Evolutionary conservation across 371 early-diverging fungal genomes (phyloP), one percentile per base, ranked within the genome.

Genomic region (Apophysomyces trapeziformis): DNA sequence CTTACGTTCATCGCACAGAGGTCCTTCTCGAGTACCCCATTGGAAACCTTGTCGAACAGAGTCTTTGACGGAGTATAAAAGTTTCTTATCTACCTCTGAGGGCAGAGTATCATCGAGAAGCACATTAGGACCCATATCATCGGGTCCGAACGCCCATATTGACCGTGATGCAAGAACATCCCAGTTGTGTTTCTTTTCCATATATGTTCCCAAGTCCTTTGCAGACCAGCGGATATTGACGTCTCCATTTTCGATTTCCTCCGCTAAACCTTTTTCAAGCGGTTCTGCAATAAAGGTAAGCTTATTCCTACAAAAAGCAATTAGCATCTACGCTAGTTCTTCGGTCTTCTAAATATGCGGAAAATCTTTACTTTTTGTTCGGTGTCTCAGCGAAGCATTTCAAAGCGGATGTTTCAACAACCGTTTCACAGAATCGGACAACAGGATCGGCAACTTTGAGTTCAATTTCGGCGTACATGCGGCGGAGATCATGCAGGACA

Each of bases 81-180:
- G 68, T 57, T 89, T 79, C 83, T 94, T 94, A 74, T 98, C 90
- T 16, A 90, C 91, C 64, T 96, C 97, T 5, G 89, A 82, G 0
- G 95, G 93, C 45, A 98, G 77, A 26, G 98, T 96, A 70, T 99
- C 98, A 74, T 99, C 96, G 39, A 95, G 72, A n/a, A 99, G 84
- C 13, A 97, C 83, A 73, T 97, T 98, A 38, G 98, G 95, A 0
- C 96, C 96, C 73, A 87, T 85, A 61, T 91, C 91, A 46, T 92
- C 94, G 2, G 98, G 98, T 2, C 99, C 98, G 85, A 99, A 98
- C 21, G 96, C 97, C 98, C 98, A 98, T 54, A 98, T 91, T 60
- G 93, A 93, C 45, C 97, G 87, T 7, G 93, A 80, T 4, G 97
- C 96, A 60, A 98, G 76, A 7, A 96, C 82, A 86, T 99, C 98